Evolutionary conservation across 495 filamentous ascomycete genomes (phyloP).

Genomic region (Hypoxylon intermedium): DNA sequence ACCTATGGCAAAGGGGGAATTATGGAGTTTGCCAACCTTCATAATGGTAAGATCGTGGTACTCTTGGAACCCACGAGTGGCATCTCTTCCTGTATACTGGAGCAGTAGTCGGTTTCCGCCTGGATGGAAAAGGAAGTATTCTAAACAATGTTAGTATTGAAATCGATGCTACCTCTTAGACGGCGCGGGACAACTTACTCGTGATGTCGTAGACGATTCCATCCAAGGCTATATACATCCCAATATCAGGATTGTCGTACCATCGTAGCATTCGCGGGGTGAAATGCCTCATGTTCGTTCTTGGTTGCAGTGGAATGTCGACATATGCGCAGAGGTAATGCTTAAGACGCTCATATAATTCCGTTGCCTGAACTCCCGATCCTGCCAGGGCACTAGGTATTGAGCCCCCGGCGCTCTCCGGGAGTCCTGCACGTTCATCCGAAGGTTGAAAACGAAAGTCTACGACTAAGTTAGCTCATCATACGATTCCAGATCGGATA

Average conservation of each 20-base stretch:
- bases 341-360: not conserved
- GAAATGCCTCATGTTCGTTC: not conserved
- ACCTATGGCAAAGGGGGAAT: not conserved
- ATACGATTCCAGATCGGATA: not conserved
- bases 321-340: constrained; percentile 7
- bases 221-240: constrained; percentile 9
- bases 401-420: constrained; percentile 1
- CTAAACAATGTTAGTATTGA: constrained; percentile 4
- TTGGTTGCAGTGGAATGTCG: not conserved
- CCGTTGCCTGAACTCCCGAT: not conserved
- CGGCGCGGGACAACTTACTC: constrained; percentile 1
- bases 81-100: constrained; percentile 5
- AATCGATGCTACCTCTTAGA: not conserved
- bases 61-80: constrained; percentile 1
- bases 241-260: constrained; percentile 13
- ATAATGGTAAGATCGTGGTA: constrained; percentile 2
- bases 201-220: constrained; percentile 13
- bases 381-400: not conserved
- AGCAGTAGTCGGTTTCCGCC: not conserved
- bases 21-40: constrained; percentile 2
- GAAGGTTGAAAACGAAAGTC: constrained; percentile 2
- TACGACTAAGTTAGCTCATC: not conserved
- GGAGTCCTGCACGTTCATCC: not conserved
- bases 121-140: constrained; percentile 14
- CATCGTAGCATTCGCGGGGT: constrained; percentile 12